Conservation (phyloP, 2,329 filamentous ascomycete species). For the Helminthosporium solani region DNA sequence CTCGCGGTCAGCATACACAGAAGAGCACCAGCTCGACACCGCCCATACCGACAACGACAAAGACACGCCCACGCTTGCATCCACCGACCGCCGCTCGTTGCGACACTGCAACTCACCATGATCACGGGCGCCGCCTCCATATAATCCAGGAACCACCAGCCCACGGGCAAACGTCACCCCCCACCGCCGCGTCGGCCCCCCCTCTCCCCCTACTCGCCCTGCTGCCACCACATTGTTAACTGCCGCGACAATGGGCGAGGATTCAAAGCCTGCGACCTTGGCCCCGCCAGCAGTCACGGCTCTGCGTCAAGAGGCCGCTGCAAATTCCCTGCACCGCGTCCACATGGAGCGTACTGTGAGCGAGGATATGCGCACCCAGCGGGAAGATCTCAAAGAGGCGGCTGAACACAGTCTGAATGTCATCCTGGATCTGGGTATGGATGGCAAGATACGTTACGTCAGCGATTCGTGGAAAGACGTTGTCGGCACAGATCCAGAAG, state of each 20-base stretch:
- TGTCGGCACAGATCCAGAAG: constrained; percentile 73
- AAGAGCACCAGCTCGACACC: constrained; percentile 9
- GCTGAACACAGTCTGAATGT: constrained; percentile 96
- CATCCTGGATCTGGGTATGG: constrained; percentile 88
- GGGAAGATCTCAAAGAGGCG: constrained; percentile 90
- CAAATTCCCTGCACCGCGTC: constrained; percentile 26
- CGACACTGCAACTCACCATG: constrained; percentile 29
- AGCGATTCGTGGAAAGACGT: constrained; percentile 95
- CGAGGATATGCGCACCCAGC: constrained; percentile 87
- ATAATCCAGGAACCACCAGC: constrained; percentile 35
- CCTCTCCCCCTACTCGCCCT: constrained; percentile 5
- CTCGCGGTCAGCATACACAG: constrained; percentile 14
- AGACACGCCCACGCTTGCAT: no score
- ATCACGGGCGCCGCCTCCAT: constrained; percentile 27
- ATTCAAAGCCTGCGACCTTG: constrained; percentile 34
- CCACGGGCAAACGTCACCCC: constrained; percentile 26
- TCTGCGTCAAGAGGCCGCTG: constrained; percentile 44
- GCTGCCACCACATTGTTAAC: constrained; percentile 1
- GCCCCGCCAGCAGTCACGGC: constrained; percentile 48
- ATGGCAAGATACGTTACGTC: constrained; percentile 90
- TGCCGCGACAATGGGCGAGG: constrained; percentile 30
- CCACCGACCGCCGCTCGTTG: constrained; percentile 4
- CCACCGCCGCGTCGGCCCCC: constrained; percentile 10
- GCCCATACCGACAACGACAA: no score
- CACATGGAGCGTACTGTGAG: constrained; percentile 67